Conservation (phyloP, 2,329 filamentous ascomycete species). For the Colletotrichum falcatum region DNA sequence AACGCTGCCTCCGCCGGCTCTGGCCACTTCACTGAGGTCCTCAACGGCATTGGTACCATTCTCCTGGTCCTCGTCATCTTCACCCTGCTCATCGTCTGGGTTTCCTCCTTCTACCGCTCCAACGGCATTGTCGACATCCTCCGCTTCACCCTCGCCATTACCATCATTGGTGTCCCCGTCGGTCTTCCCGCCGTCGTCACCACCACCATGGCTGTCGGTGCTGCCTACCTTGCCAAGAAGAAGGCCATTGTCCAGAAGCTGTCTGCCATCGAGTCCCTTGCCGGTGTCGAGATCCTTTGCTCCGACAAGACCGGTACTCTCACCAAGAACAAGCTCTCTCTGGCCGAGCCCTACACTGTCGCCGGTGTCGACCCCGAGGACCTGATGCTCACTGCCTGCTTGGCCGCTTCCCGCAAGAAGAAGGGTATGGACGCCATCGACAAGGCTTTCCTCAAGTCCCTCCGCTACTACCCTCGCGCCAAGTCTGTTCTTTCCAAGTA, state of each 20-base stretch:
- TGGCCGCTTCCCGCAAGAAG: conserved; percentile 93
- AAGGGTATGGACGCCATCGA: conserved; percentile 96
- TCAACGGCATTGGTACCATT: conserved; percentile 87
- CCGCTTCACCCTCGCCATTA: conserved; percentile 87
- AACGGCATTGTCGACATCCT: conserved; percentile 84
- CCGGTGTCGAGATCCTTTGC: conserved; percentile 93
- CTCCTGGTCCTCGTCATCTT: conserved; percentile 84
- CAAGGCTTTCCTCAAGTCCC: conserved; percentile 91
- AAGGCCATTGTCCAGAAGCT: conserved; percentile 95
- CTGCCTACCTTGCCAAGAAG: conserved; percentile 91
- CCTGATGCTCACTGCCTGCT: conserved; percentile 90
- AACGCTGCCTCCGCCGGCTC: conserved; percentile 78
- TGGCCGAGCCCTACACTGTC: conserved; percentile 86
- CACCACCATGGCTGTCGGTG: conserved; percentile 94
- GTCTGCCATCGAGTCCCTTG: conserved; percentile 90
- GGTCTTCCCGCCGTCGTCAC: conserved; percentile 94
- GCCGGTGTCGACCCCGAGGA: conserved; percentile 86
- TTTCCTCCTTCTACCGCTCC: conserved; percentile 88
- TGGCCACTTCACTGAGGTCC: conserved; percentile 91
- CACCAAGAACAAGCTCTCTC: conserved; percentile 93
- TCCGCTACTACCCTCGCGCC: conserved; percentile 84
- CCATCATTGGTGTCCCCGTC: conserved; percentile 91
- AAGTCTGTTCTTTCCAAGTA: conserved; percentile 86
- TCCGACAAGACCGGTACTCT: conserved; percentile 95
- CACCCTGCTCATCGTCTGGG: conserved; percentile 85